Evolutionary conservation across 202 grass and related monocot genomes (phyloP).

Genomic region (Brachypodium distachyon): DNA sequence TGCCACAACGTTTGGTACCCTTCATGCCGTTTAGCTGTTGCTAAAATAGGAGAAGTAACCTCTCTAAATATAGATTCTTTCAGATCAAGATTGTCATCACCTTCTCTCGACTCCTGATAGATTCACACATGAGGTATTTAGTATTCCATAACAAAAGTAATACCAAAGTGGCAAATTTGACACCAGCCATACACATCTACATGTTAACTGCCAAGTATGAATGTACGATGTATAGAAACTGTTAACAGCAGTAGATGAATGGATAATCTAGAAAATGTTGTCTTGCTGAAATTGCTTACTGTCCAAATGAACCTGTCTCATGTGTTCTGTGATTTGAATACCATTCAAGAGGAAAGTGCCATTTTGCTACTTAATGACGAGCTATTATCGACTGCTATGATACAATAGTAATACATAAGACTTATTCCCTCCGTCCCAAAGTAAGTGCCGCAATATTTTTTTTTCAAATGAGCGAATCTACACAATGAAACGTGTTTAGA

Average conservation of each 20-base stretch:
- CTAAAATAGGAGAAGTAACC: conserved; percentile 70
- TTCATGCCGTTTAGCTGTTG: conserved; percentile 85
- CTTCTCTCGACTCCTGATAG: conserved; percentile 64
- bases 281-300: not conserved
- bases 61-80: conserved; percentile 93
- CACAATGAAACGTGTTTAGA: too few relatives aligned
- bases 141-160: conserved; percentile 5
- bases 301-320: not conserved
- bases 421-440: too few relatives aligned
- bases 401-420: too few relatives aligned
- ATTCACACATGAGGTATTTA: conserved; percentile 16
- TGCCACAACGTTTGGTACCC: conserved; percentile 94
- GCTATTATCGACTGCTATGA: not conserved
- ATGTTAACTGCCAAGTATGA: not conserved
- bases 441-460: too few relatives aligned
- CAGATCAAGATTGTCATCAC: conserved; percentile 42
- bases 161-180: not conserved
- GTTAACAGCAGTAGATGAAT: not conserved
- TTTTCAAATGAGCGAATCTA: too few relatives aligned
- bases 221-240: conserved; percentile 12
- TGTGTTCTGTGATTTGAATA: conserved; percentile 8
- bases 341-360: not conserved
- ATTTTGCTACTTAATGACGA: not conserved
- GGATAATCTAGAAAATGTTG: not conserved
- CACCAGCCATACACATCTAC: not conserved